Base-by-base conservation (phyloP, 768 basidiomycete genomes). In the Lepiota subincarnata region DNA sequence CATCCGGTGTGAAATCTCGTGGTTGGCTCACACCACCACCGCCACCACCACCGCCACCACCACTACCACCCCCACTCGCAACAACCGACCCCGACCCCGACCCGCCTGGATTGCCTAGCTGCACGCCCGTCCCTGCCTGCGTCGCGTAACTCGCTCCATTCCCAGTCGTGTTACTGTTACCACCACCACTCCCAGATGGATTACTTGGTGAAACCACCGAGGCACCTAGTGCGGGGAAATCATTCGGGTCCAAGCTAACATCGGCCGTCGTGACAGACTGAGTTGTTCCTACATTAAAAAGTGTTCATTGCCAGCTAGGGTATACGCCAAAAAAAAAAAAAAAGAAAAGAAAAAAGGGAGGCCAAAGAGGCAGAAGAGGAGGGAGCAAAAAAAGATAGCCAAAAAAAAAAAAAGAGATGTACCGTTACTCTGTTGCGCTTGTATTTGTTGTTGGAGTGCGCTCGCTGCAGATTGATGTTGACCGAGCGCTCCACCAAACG, bases 171-270 rank as follows among this genome's bases (percentile, higher is more conserved):
- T 64, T 71, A 35, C 68, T 73, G 37, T 68, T 64, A 39, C 69
- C 71, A 39, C 69, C 71, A 59, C 70, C 75, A 39, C 64, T 73
- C 60, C 57, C 71, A 39, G 68, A 68, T 36, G 71, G 73, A 50
- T 66, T 72, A 45, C 74, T 73, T 59, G 75, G 71, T 58, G 72
- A 77, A 12, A 79, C 77, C 39, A 5, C 24, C 24, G 24, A 24
- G 24, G 84, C 83, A 37, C 90, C 90, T 16, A 92, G 80, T 12
- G 88, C 89, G n/a, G 90, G 90, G 61, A 92, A 91, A 68, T 91
- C 90, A 63, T 89, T 90, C 28, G 83, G 89, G 73, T 92, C 90
- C 36, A 91, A 81, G 16, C 84, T 86, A 55, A 88, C 83, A 64
- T 91, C 89, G 66, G 79, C 85, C 31, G 80, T 73, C 22, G 86